Evolutionary conservation across 2,329 filamentous ascomycete species (phyloP), one percentile per base, ranked within the genome.

Genomic region (Ambrosiella beaveri): DNA sequence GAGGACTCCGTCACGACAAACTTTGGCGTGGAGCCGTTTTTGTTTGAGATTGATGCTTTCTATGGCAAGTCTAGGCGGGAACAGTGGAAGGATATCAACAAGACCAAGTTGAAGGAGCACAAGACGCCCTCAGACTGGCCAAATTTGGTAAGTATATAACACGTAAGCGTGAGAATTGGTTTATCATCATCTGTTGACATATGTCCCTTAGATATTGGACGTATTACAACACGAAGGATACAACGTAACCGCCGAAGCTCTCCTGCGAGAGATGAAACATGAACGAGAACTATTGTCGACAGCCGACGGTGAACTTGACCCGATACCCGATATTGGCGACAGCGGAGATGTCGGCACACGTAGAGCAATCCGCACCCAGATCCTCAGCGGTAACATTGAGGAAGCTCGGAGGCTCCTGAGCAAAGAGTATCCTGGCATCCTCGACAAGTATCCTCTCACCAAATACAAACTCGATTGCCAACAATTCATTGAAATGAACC

Each of bases 161-260:
- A 27, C 3, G 27, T 4, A 4, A 27, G 27, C 27, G 27, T 27
- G 27, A 27, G 27, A 3, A 27, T 27, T 27, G 27, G 27, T 5
- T 27, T 27, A 27, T 27, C 27, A 27, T 3, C 3, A 27, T 27
- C 27, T 27, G 5, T 4, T 41, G 39, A 41, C 39, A 12, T 41
- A 41, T 41, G 8, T 35, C 36, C 15, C 49, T 27, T 52, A 52
- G 49, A 52, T 52, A 15, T 77, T 89, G 44, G 90, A 96, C 69
- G 97, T 95, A 64, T 74, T 98, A 12, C 86, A 90, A 41, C 91
- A 97, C 64, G 93, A 97, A 65, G 93, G 93, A 60, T 97, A 96
- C 64, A 85, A 96, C 7, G 91, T 96, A 63, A 95, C 91, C 0
- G 90, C 90, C 7, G 81, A 84, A 62, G 88, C 88, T 0, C 97